These are phyloP conservation scores for Capillidium rhysosporum DNA, from an alignment of 371 early-diverging fungal species.

Conservation along the genomic window DNA sequence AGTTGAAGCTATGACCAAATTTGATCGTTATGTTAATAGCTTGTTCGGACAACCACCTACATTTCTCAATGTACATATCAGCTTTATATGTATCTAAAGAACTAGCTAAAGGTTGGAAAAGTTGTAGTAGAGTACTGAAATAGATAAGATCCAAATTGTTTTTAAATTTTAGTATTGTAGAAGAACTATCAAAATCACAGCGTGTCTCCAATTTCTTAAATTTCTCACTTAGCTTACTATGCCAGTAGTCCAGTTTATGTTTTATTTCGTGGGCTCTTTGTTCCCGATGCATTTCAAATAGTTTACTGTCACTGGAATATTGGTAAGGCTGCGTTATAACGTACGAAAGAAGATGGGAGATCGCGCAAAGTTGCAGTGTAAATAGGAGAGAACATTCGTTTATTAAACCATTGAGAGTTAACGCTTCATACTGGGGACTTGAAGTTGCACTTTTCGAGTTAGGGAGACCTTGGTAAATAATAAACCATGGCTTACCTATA, in stretches of 20 bases:
- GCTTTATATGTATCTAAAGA: background rate
- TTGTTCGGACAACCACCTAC: background rate
- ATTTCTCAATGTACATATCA: background rate
- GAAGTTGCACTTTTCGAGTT: background rate
- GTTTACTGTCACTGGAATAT: background rate
- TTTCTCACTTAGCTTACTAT: background rate
- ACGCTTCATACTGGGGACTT: no score
- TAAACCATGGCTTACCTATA: background rate
- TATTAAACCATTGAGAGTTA: background rate
- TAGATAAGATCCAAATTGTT: slow-evolving; percentile 1
- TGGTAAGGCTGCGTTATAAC: background rate
- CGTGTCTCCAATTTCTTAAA: no score
- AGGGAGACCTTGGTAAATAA: background rate
- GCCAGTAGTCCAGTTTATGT: background rate
- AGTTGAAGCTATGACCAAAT: background rate
- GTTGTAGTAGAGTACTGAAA: background rate
- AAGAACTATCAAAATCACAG: no score
- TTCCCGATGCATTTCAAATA: background rate
- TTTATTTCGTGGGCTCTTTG: background rate
- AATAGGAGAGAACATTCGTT: background rate
- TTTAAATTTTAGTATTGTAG: background rate
- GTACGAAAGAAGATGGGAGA: background rate
- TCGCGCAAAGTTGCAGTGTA: background rate
- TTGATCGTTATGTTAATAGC: background rate
- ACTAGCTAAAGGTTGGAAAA: background rate